These are phyloP conservation scores for Dioscorea cayenensis DNA, from an alignment of 116 monocot genomes.

Conservation along the genomic window DNA sequence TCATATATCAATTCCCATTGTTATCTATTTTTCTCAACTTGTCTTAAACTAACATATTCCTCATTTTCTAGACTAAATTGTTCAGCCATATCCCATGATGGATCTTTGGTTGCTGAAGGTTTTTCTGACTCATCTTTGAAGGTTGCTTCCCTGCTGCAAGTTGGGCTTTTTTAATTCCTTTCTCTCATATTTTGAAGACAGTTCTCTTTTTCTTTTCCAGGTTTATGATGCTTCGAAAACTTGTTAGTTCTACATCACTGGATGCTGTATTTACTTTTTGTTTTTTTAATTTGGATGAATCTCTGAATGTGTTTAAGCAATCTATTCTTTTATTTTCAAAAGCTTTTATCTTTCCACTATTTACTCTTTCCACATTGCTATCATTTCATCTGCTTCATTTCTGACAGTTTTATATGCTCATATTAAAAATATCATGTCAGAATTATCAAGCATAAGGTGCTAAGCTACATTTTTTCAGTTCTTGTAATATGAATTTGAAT, in stretches of 20 bases:
- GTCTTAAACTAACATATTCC: neutral
- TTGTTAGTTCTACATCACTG: conserved; percentile 34
- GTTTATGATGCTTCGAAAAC: conserved; percentile 67
- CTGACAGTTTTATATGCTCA: no score
- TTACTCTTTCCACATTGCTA: no score
- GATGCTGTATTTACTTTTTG: neutral
- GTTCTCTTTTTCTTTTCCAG: conserved; percentile 24
- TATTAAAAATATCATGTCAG: no score
- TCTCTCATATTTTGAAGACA: neutral
- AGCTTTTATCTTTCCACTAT: no score
- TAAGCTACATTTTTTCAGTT: no score
- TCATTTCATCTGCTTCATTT: no score
- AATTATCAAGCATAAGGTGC: no score
- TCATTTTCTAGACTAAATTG: conserved; percentile 65
- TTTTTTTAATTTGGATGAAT: no score
- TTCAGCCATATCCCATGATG: conserved; percentile 86
- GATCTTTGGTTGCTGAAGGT: conserved; percentile 89
- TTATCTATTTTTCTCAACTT: neutral
- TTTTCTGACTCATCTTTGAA: conserved; percentile 98
- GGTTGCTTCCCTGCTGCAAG: conserved; percentile 30
- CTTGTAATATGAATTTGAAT: no score
- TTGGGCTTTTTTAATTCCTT: neutral
- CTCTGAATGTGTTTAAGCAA: neutral
- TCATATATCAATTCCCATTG: neutral
- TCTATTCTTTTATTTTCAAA: no score